A percentile compares a stretch with the other conserved stretches of the same genome.
phyloP scores from a whole-genome alignment of 2,329 filamentous ascomycete genomes.

The Hypoxylon rubiginosum region DNA sequence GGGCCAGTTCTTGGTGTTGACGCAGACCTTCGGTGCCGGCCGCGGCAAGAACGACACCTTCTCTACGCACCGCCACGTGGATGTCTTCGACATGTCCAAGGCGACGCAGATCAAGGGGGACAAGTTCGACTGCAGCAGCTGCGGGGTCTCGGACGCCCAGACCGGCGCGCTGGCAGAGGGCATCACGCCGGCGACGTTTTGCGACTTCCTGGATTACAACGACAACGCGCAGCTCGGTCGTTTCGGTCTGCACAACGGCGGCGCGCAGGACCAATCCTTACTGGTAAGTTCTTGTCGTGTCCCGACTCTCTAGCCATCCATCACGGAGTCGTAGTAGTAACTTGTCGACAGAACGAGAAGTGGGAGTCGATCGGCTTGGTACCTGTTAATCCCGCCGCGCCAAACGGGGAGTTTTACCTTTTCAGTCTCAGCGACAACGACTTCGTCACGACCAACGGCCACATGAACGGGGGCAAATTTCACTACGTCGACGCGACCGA shows the following conservation, averaged over 20 bases:
- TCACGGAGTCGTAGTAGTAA: conserved; percentile 22
- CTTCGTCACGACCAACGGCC: conserved; percentile 78
- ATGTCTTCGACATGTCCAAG: conserved; percentile 74
- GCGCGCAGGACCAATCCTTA: conserved; percentile 67
- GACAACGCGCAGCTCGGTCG: conserved; percentile 72
- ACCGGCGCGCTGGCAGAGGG: conserved; percentile 66
- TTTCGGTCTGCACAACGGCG: conserved; percentile 78
- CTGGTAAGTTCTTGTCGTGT: conserved; percentile 56
- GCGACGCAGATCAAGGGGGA: conserved; percentile 71
- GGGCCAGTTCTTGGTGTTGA: conserved; percentile 75
- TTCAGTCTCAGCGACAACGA: conserved; percentile 80
- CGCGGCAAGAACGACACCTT: conserved; percentile 65
- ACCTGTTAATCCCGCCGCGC: conserved; percentile 65
- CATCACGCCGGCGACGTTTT: conserved; percentile 72
- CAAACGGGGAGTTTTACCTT: conserved; percentile 73
- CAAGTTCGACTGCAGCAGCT: conserved; percentile 55
- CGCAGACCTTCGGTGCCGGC: conserved; percentile 73
- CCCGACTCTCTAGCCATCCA: no score
- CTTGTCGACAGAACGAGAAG: conserved; percentile 71
- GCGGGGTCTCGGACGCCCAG: conserved; percentile 44
- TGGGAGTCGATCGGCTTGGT: conserved; percentile 79
- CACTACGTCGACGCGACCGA: conserved; percentile 68
- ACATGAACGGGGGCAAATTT: conserved; percentile 69
- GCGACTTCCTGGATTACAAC: conserved; percentile 77
- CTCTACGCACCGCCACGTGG: conserved; percentile 76